Evolutionary conservation across 768 basidiomycete species (phyloP), one percentile per base, ranked within the genome.

Genomic region (Leucocoprinus leucothites): DNA sequence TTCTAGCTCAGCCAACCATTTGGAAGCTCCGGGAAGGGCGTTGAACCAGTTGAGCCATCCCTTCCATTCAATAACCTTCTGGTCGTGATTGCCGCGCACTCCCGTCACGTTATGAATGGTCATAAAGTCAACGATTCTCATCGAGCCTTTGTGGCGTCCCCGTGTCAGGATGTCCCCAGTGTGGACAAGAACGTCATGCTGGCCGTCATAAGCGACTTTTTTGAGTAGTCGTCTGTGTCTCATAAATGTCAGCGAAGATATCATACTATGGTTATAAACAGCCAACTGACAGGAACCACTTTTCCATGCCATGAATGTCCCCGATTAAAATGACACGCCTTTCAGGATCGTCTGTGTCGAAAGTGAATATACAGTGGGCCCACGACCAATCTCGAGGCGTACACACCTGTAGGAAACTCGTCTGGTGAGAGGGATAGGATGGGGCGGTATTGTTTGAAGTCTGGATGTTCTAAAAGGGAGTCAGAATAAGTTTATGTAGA

Each of bases 81-180:
- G 93, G 71, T 98, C 95, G 65, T 98, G 92, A 67, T 98, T 98
- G 0, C 96, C 95, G 26, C 95, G 83, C 2, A 97, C 92, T 14
- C 93, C 94, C 21, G 79, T 79, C 41, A 92, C 74, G 48, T 83
- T 80, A 62, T 86, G 66, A 8, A 71, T 63, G 2, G 84, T 70
- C 77, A 97, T 77, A 67, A 81, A 91, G 6, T 74, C 68, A 8
- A 96, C 70, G 18, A 89, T 76, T 5, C 79, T 73, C 56, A 86
- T 67, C 0, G 89, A 87, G n/a, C 79, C 78, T 34, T 77, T 59
- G 51, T 80, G 77, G 0, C 77, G 67, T 3, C 85, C 88, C 68
- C 89, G 95, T 19, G 88, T 74, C 16, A 91, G 63, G 14, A 95
- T 74, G 67, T 98, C 96, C 13, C 96, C 96, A 31, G 87, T 78